Conservation (phyloP, 2,329 filamentous ascomycete species). For the Curvularia spicifera region DNA sequence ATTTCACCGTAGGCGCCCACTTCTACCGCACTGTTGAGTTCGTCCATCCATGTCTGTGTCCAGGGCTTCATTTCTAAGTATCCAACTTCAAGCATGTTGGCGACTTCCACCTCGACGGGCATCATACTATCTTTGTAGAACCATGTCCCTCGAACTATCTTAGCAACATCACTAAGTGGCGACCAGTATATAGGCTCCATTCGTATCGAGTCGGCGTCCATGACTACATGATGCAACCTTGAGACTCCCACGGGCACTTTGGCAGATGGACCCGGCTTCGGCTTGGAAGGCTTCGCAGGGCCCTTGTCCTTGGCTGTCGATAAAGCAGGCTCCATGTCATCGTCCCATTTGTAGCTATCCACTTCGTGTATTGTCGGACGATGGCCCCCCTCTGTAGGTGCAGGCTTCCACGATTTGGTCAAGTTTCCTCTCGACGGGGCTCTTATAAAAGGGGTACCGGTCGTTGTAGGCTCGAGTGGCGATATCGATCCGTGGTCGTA, state of each 20-base stretch:
- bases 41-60: conserved; percentile 91
- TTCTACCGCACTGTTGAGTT: conserved; percentile 86
- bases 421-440: conserved; percentile 54
- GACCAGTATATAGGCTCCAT: conserved; percentile 99
- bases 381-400: conserved; percentile 32
- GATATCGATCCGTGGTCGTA: conserved; percentile 40
- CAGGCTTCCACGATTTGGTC: conserved; percentile 30
- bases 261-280: conserved; percentile 48
- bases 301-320: conserved; percentile 41
- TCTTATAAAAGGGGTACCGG: conserved; percentile 60
- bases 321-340: conserved; percentile 47
- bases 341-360: conserved; percentile 59
- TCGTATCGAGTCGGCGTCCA: conserved; percentile 66
- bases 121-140: conserved; percentile 97
- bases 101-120: conserved; percentile 81
- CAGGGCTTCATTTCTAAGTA: conserved; percentile 86
- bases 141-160: conserved; percentile 88
- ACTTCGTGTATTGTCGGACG: conserved; percentile 49
- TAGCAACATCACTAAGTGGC: conserved; percentile 84
- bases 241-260: conserved; percentile 87
- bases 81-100: conserved; percentile 91
- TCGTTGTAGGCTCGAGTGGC: conserved; percentile 47
- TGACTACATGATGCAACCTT: conserved; percentile 84
- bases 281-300: conserved; percentile 30
- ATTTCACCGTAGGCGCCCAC: conserved; percentile 89